phyloP scores from a whole-genome alignment of 1,139 yeast species.

The Suhomyces terraborum region DNA sequence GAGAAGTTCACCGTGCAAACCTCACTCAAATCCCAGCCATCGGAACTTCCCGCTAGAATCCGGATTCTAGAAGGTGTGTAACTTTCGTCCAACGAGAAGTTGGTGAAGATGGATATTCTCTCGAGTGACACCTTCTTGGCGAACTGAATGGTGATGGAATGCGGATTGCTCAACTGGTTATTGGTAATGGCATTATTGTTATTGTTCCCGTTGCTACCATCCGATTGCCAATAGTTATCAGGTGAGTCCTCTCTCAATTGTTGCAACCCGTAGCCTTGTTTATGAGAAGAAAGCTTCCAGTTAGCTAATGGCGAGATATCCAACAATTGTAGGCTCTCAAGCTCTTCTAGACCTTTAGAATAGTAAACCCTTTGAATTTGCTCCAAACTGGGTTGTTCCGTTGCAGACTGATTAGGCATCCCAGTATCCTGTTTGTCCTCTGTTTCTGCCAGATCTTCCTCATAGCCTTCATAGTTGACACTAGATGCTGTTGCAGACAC shows the following conservation, averaged over 20 bases:
- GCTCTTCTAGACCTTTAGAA: conserved; percentile 51
- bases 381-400: conserved; percentile 26
- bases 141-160: conserved; percentile 76
- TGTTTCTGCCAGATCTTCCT: conserved; percentile 10
- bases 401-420: conserved; percentile 8
- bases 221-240: conserved; percentile 89
- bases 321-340: conserved; percentile 58
- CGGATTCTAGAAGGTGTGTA: conserved; percentile 82
- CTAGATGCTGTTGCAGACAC: conserved; percentile 24
- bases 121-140: conserved; percentile 74
- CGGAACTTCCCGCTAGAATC: conserved; percentile 80
- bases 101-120: conserved; percentile 69
- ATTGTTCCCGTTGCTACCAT: conserved; percentile 53
- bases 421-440: conserved; percentile 16
- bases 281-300: conserved; percentile 82
- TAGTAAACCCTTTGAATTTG: conserved; percentile 44
- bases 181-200: conserved; percentile 32
- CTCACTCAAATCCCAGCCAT: conserved; percentile 75
- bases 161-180: conserved; percentile 69
- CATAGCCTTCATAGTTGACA: conserved; percentile 13
- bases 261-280: conserved; percentile 69
- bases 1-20: conserved; percentile 67
- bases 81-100: conserved; percentile 75
- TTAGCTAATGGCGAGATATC: conserved; percentile 83
- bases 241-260: conserved; percentile 78